Percentiles rank a stretch among this genome's conserved stretches.
These are phyloP conservation scores for Nothophytophthora sp. DNA, from an alignment of 352 stramenopile genomes.

Conservation along the genomic window DNA sequence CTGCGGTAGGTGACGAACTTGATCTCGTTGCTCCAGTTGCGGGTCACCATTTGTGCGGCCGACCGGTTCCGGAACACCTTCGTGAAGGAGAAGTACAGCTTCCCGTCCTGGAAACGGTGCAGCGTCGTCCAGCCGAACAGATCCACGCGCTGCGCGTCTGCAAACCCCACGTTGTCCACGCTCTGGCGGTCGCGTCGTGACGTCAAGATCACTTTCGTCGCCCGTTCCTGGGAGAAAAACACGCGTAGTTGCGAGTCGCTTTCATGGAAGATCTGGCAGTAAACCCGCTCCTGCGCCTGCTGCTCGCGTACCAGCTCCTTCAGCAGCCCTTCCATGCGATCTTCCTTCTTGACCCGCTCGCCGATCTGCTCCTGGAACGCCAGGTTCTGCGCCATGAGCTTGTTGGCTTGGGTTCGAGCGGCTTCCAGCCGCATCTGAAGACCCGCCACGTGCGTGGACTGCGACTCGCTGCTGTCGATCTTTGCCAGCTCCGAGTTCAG, in stretches of 20 bases:
- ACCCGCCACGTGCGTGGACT: constrained; percentile 10
- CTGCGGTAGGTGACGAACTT: constrained; percentile 48
- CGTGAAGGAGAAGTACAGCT: constrained; percentile 46
- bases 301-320: constrained; percentile 43
- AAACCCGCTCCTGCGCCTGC: constrained; percentile 19
- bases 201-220: constrained; percentile 43
- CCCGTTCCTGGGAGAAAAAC: constrained; percentile 25
- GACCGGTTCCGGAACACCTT: constrained; percentile 44
- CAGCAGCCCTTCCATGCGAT: constrained; percentile 58
- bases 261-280: constrained; percentile 26
- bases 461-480: constrained; percentile 1
- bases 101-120: constrained; percentile 34
- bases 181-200: constrained; percentile 32
- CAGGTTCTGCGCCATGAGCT: constrained; percentile 47
- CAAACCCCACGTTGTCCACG: constrained; percentile 44
- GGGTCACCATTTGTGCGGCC: constrained; percentile 34
- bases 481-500: constrained; percentile 37
- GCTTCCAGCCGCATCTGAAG: constrained; percentile 36
- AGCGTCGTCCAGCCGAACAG: constrained; percentile 58
- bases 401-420: constrained; percentile 29
- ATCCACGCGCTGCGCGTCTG: constrained; percentile 13
- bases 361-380: constrained; percentile 46
- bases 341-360: constrained; percentile 50
- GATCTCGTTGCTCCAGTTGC: constrained; percentile 49
- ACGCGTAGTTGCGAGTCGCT: constrained; percentile 3